Base-by-base conservation (phyloP, 495 filamentous ascomycete species). In the Trichoderma parareesei region DNA sequence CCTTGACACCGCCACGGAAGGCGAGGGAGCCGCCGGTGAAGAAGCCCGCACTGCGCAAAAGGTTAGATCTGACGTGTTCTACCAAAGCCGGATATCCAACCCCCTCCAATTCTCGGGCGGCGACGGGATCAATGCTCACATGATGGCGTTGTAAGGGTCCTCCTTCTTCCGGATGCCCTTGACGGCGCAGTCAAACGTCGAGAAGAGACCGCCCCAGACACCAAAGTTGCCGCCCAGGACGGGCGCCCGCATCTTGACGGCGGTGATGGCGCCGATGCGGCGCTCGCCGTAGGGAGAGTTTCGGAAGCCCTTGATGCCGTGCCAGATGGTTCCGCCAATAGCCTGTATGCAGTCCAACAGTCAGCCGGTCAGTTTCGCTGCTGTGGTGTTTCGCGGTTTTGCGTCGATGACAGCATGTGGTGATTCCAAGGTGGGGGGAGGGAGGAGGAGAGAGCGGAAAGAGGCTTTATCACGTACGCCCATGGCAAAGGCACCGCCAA, bases 401-500 rank as follows among this genome's bases (percentile, higher is more conserved):
- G 46, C 46, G 18, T n/a, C 18, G 46, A 49, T 64, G 40, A 38
- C 61, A 20, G 65, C 27, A 20, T 37, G 8, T 9, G 9, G 10
- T 14, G 11, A 7, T 7, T 3, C 37, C 33, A 57, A 57, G 35
- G 53, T 57, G 53, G 53, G 63, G 61, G 41, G 38, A 38, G 14
- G 41, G 18, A 38, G 27, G 14, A 35, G 18, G 14, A 43, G 20
- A 44, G 41, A 38, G 62, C 27, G 27, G 27, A 27, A 27, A 27
- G 64, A 38, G 44, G 62, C 27, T 57, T 57, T 38, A 35, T 11
- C 20, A 85, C 89, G 64, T 89, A 95, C 92, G 66, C 93, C 93
- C 93, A 98, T 98, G 71, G 85, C 88, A 73, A 98, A 98, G 62
- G 94, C 95, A 75, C 94, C 94, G 68, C 94, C 94, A 69, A 97